Evolutionary conservation across 768 basidiomycete genomes (phyloP).

Genomic region (Plicaturopsis crispa): DNA sequence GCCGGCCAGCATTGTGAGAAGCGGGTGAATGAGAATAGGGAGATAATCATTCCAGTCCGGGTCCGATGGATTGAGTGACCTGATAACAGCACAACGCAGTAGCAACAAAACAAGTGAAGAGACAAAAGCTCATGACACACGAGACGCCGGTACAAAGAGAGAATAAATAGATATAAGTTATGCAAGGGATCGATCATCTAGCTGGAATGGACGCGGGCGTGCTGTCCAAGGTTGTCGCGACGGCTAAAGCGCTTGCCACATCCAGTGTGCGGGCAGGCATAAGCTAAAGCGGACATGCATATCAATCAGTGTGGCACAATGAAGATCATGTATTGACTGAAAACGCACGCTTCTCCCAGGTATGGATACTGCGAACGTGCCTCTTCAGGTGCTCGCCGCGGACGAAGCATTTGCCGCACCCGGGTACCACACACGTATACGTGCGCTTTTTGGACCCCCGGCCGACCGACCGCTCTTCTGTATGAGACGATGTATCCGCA

Average conservation of each 20-base stretch:
- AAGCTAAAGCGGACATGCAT: conserved; percentile 33
- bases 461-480: no score
- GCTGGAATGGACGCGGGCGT: conserved; percentile 64
- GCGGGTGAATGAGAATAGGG: no score
- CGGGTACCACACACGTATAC: conserved; percentile 61
- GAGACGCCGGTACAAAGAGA: no score
- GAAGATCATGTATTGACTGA: not conserved
- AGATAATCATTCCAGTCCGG: no score
- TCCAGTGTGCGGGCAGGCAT: conserved; percentile 51
- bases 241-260: conserved; percentile 71
- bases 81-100: no score
- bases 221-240: conserved; percentile 72
- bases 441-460: conserved; percentile 35
- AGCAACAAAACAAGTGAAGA: no score
- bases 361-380: conserved; percentile 76
- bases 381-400: conserved; percentile 78
- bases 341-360: conserved; percentile 73
- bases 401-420: conserved; percentile 74
- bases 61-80: no score
- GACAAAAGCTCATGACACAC: no score
- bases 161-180: no score
- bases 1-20: no score
- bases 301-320: conserved; percentile 3
- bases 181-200: no score
- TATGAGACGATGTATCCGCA: no score